Conservation (phyloP, 768 basidiomycete species). For the Boletus sp. region DNA sequence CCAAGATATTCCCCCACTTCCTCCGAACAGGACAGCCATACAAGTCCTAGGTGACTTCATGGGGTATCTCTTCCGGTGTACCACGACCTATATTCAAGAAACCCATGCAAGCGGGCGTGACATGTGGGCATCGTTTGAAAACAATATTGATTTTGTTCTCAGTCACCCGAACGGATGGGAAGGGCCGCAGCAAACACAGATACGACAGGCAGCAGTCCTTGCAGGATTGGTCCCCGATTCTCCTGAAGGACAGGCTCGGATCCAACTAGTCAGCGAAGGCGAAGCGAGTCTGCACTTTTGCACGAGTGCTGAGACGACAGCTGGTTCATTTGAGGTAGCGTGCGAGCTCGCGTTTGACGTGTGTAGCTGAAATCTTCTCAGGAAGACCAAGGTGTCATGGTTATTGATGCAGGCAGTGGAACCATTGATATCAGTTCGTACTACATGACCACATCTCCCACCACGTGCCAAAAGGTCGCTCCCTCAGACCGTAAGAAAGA, state of each 20-base stretch:
- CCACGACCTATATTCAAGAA: constrained; percentile 43
- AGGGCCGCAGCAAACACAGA: constrained; percentile 40
- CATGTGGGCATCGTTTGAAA: constrained; percentile 41
- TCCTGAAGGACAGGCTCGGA: constrained; percentile 33
- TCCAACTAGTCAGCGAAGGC: constrained; percentile 49
- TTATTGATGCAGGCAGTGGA: constrained; percentile 63
- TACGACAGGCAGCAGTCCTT: constrained; percentile 41
- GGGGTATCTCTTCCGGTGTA: constrained; percentile 42
- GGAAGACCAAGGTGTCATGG: constrained; percentile 45
- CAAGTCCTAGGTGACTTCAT: constrained; percentile 50
- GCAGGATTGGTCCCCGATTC: constrained; percentile 40
- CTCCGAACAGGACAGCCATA: constrained; percentile 37
- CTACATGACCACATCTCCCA: constrained; percentile 30
- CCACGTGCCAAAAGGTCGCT: constrained; percentile 47
- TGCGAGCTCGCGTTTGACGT: not conserved
- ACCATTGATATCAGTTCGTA: constrained; percentile 61
- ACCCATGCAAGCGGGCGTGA: constrained; percentile 39
- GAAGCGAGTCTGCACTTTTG: constrained; percentile 52
- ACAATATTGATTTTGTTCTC: constrained; percentile 43
- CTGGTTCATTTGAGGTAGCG: constrained; percentile 24
- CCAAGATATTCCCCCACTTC: constrained; percentile 42
- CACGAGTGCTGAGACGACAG: constrained; percentile 34
- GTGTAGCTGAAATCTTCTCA: constrained; percentile 15
- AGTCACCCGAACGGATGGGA: constrained; percentile 50
- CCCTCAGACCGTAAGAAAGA: constrained; percentile 39